Evolutionary conservation across 2,329 filamentous ascomycete genomes (phyloP), one percentile per base, ranked within the genome.

Genomic region (Fusarium clavum): DNA sequence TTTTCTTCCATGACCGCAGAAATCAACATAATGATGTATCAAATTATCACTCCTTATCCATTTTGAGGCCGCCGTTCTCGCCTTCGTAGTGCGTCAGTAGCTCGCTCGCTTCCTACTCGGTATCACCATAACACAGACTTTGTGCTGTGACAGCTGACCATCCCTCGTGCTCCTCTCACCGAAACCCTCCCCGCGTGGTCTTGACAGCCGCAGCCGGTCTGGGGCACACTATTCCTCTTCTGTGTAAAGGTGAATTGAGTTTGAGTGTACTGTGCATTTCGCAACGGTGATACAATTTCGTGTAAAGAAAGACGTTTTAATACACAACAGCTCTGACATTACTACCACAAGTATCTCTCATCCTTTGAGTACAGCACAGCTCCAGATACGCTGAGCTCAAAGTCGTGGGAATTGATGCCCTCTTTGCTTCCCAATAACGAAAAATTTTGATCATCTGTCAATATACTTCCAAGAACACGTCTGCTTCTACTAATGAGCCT

Each of bases 121-220:
- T 45, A 56, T 41, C 24, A 59, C 45, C 30, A 57, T 67, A 53
- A 47, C 57, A 67, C 67, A 48, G 49, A 57, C 25, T 45, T 41
- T 46, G 66, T 54, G 49, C 38, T 57, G 30, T 68, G 54, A 56
- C 67, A 70, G 67, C 57, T 67, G 67, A 68, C 57, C 68, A 40
- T 59, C 22, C 67, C 67, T 67, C 67, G 57, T 69, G 67, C 67
- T 55, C 52, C 44, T 47, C 67, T 60, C 58, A 70, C 67, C 58
- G 63, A 69, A 53, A 20, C 54, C 53, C 32, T 48, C 58, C 41
- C 49, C 63, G 63, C 49, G 46, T 71, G 69, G 59, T 43, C 47
- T 61, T 51, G 45, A 55, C 55, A 64, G 41, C 45, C 40, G 20
- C 62, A 56, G 46, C 43, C 43, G 22, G 45, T 30, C 56, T 55